Percentiles rank a stretch among this genome's conserved stretches.
Conservation (phyloP, 352 stramenopile genomes). For the Thalassiosira livingstoniorum region DNA sequence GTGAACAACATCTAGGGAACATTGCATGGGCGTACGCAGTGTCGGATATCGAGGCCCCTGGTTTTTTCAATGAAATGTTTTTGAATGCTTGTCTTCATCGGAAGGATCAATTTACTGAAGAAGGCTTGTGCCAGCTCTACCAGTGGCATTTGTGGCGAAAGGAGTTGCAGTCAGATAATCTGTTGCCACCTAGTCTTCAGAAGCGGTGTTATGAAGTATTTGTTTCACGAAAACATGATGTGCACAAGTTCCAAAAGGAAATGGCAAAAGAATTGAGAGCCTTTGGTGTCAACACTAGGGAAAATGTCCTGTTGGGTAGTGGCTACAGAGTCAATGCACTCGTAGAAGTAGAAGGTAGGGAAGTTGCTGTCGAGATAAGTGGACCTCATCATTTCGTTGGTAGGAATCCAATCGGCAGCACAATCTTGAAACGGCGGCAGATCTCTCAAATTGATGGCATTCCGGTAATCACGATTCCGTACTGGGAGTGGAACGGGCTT, state of each 20-base stretch:
- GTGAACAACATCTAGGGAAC: conserved; percentile 21
- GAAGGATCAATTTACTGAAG: neutral
- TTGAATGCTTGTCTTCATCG: neutral
- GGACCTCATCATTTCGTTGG: conserved; percentile 39
- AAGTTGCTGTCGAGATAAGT: conserved; percentile 33
- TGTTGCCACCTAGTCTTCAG: conserved; percentile 13
- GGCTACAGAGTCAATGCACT: conserved; percentile 34
- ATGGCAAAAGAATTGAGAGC: conserved; percentile 4
- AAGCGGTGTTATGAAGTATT: conserved; percentile 35
- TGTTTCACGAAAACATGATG: neutral
- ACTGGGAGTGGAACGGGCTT: conserved; percentile 26
- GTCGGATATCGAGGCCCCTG: neutral
- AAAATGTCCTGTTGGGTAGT: conserved; percentile 17
- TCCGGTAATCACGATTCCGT: conserved; percentile 13
- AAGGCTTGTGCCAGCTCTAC: conserved; percentile 12
- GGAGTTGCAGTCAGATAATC: conserved; percentile 11
- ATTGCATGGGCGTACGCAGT: conserved; percentile 45
- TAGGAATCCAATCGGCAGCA: conserved; percentile 25
- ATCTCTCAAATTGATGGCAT: conserved; percentile 25
- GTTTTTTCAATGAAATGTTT: conserved; percentile 21
- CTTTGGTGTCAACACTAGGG: conserved; percentile 13
- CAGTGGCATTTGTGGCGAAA: conserved; percentile 53
- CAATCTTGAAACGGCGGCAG: conserved; percentile 29
- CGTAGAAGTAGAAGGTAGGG: conserved; percentile 21
- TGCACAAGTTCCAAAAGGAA: conserved; percentile 30